Base-by-base conservation (phyloP, 331 rosid genomes). In the Quercus lobata region DNA sequence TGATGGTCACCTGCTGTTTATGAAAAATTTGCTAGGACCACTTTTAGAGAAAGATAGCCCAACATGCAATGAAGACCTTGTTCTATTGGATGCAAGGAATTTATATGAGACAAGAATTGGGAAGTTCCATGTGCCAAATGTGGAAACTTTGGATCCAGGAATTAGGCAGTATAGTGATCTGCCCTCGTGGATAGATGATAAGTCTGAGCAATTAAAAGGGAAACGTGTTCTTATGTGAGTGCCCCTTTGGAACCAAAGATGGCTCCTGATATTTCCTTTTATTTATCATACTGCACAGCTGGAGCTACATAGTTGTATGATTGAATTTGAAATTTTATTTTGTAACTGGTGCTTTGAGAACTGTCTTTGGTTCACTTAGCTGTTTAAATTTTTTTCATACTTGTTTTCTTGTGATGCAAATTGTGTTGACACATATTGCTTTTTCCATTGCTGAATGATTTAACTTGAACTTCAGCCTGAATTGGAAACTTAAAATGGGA, bases 61-160 rank as follows among this genome's bases (percentile, higher is more conserved):
- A n/a, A 72, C 53, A 76, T 55, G 77, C 44, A 34, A 41, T 37
- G 72, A 77, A 21, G 86, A 73, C 49, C 78, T 89, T 75, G 94
- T 95, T 74, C 85, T 92, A 71, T 87, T 92, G 75, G 97, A 95
- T 84, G 97, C 97, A 27, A 91, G 98, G 85, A 95, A 95, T 87
- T 79, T 95, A 15, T 95, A 95, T 12, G 99, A 95, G 87, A 95
- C 99, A 19, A 90, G 99, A 86, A 89, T 95, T 73, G 99, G 99
- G 83, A 92, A 92, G 85, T 92, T 95, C 78, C 77, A 85, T 24
- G 87, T 78, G 22, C 97, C 97, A 24, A 85, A 89, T 78, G 86
- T 95, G 76, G 87, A 81, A 76, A 95, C 99, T 71, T 69, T 92
- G 80, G 96, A 92, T 86, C 97, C 99, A 0, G 82, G 83, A 78